Conservation (phyloP, 2,329 filamentous ascomycete species). For the Dothidotthia symphoricarpi region DNA sequence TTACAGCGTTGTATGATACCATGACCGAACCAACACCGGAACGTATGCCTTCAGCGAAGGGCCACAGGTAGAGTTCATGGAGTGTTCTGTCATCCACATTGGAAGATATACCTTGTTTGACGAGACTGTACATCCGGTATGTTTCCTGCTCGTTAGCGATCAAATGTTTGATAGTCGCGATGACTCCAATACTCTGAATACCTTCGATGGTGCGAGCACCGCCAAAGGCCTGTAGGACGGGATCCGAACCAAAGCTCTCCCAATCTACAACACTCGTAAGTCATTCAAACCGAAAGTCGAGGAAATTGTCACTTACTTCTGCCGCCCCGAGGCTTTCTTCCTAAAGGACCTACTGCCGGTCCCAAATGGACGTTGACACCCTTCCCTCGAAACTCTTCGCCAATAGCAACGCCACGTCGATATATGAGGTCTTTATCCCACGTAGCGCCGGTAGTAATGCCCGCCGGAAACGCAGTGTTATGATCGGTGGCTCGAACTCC, state of each 20-base stretch:
- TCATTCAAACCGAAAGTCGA: background rate
- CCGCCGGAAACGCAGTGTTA: conserved; percentile 73
- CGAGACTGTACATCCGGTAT: conserved; percentile 47
- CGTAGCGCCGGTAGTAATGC: conserved; percentile 73
- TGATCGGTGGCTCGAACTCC: conserved; percentile 73
- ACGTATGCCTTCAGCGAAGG: conserved; percentile 74
- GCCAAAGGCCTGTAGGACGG: conserved; percentile 69
- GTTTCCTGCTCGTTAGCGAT: conserved; percentile 70
- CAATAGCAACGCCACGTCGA: conserved; percentile 64
- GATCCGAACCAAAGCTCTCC: conserved; percentile 72
- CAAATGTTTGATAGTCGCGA: conserved; percentile 68
- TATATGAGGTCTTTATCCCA: conserved; percentile 73
- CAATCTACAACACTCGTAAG: conserved; percentile 48
- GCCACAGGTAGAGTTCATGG: conserved; percentile 82
- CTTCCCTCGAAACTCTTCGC: conserved; percentile 70
- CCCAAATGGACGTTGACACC: conserved; percentile 71
- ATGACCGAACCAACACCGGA: conserved; percentile 78
- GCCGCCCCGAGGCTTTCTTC: conserved; percentile 61
- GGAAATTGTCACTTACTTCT: conserved; percentile 45
- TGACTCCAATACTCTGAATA: conserved; percentile 69
- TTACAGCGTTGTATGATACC: conserved; percentile 66
- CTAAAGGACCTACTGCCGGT: conserved; percentile 68
- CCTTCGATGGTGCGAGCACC: conserved; percentile 75
- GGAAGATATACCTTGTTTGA: conserved; percentile 39
- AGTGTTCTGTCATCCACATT: conserved; percentile 76